phyloP scores from a whole-genome alignment of 2,329 filamentous ascomycete species.

The Anisogramma anomala region DNA sequence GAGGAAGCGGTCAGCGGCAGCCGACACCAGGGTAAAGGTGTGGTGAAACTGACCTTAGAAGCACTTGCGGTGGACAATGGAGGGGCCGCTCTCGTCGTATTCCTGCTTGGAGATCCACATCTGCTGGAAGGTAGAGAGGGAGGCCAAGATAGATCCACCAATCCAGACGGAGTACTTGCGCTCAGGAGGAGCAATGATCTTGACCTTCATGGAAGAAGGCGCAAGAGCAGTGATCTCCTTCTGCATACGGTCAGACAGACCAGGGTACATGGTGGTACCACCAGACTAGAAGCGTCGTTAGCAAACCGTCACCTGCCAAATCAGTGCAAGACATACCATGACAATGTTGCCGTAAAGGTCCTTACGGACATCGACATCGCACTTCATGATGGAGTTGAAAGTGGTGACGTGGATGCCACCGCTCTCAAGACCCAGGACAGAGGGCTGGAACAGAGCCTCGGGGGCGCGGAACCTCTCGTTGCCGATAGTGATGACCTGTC shows the following conservation, averaged over 20 bases:
- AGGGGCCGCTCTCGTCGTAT: slow-evolving; percentile 99
- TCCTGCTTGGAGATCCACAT: slow-evolving; percentile 99
- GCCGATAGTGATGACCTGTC: slow-evolving; percentile 98
- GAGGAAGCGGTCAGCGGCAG: background rate
- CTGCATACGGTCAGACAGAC: slow-evolving; percentile 99
- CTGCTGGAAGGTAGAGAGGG: slow-evolving; percentile 99
- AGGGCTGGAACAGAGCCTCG: slow-evolving; percentile 99
- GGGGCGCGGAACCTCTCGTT: slow-evolving; percentile 99
- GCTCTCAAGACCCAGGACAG: slow-evolving; percentile 93
- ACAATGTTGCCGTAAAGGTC: slow-evolving; percentile 99
- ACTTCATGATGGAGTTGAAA: slow-evolving; percentile 99
- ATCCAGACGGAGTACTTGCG: slow-evolving; percentile 99
- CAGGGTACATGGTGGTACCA: slow-evolving; percentile 99
- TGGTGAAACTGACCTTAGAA: slow-evolving; percentile 64
- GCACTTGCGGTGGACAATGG: slow-evolving; percentile 99
- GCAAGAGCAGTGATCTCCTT: slow-evolving; percentile 99
- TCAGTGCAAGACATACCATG: slow-evolving; percentile 65
- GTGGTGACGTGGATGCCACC: slow-evolving; percentile 99
- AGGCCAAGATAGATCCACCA: slow-evolving; percentile 99
- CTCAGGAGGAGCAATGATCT: slow-evolving; percentile 99
- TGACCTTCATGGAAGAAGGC: slow-evolving; percentile 99
- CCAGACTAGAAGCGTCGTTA: slow-evolving; percentile 61
- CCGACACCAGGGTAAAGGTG: background rate
- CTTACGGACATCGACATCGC: slow-evolving; percentile 99
- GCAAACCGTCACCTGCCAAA: slow-evolving; percentile 10